phyloP scores from a whole-genome alignment of 306 rosid genomes.

The Chamaecrista fasciculata region DNA sequence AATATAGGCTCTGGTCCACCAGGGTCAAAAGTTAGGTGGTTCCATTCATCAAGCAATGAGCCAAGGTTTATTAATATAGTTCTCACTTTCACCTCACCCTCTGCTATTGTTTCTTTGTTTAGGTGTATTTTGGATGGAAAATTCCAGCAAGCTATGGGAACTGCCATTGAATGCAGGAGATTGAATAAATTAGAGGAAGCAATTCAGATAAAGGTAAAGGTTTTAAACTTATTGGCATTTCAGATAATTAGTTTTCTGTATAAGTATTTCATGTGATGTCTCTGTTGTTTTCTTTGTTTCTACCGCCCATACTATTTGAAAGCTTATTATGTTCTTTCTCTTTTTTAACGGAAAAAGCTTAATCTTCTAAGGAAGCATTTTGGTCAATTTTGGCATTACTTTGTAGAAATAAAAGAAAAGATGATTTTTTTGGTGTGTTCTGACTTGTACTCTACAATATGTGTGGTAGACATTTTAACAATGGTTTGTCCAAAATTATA shows the following conservation, averaged over 20 bases:
- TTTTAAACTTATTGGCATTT: too few species aligned
- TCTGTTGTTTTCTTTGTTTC: too few species aligned
- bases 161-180: constrained; percentile 95
- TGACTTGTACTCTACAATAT: not conserved
- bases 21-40: constrained; percentile 81
- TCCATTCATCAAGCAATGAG: constrained; percentile 74
- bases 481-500: not conserved
- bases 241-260: too few species aligned
- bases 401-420: too few species aligned
- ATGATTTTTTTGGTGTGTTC: too few species aligned
- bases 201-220: too few species aligned
- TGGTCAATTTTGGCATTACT: too few species aligned
- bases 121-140: constrained; percentile 95
- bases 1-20: constrained; percentile 94
- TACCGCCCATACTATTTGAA: too few species aligned
- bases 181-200: constrained; percentile 99
- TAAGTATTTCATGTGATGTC: too few species aligned
- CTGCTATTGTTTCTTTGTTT: constrained; percentile 23
- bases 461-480: constrained; percentile 7
- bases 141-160: constrained; percentile 98
- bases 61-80: constrained; percentile 82
- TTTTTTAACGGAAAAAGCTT: too few species aligned
- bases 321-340: too few species aligned
- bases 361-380: too few species aligned
- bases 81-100: constrained; percentile 5